Evolutionary conservation across 148 eudicot species (phyloP).

Genomic region (Amaranthus hypochondriacus): DNA sequence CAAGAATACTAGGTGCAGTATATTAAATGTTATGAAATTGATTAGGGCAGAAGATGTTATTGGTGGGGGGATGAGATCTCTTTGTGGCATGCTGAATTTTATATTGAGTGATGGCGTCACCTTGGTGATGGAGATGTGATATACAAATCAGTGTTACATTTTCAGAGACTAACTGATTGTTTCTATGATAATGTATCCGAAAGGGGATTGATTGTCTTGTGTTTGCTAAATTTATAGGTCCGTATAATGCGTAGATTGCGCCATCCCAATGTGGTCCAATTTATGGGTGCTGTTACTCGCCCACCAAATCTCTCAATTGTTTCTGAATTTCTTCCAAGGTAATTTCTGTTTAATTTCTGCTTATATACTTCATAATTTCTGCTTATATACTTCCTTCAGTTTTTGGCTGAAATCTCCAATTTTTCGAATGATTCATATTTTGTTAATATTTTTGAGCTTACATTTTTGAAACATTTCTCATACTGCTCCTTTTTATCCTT

Average conservation of each 20-base stretch:
- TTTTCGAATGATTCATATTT: too few species aligned
- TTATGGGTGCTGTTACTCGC: conserved; percentile 99
- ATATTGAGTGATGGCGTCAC: not conserved
- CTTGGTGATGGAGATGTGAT: not conserved
- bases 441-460: too few species aligned
- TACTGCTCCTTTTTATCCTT: too few species aligned
- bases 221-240: conserved; percentile 42
- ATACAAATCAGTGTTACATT: not conserved
- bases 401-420: too few species aligned
- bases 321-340: conserved; percentile 96
- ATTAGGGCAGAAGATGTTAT: not conserved
- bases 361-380: not conserved
- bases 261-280: conserved; percentile 92
- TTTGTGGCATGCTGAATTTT: not conserved
- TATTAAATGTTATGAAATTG: conserved; percentile 14
- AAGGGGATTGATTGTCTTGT: conserved; percentile 8
- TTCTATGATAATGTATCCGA: conserved; percentile 4
- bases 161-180: not conserved
- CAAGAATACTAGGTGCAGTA: not conserved
- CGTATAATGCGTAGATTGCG: conserved; percentile 97
- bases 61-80: not conserved
- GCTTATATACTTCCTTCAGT: too few species aligned
- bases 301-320: conserved; percentile 95
- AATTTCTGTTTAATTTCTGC: conserved; percentile 13
- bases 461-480: too few species aligned